Percentiles rank a stretch among this genome's conserved stretches.
Conservation (phyloP, 2,329 filamentous ascomycete genomes). For the Aspergillus sp. region DNA sequence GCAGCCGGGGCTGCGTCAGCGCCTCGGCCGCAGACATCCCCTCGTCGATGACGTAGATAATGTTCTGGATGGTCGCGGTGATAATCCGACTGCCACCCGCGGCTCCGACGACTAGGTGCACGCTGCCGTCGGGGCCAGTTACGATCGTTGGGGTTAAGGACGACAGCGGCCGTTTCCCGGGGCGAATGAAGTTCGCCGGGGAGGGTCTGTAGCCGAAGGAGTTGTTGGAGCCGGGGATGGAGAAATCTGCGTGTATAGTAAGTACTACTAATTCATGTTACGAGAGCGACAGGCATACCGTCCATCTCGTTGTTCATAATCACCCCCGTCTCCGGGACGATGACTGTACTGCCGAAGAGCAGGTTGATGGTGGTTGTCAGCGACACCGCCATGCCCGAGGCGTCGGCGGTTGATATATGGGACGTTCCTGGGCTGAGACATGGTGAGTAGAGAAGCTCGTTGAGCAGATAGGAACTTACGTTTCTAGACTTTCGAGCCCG, state of each 20-base stretch:
- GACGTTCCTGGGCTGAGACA: conserved; percentile 44
- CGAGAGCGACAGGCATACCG: conserved; percentile 35
- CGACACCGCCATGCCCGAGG: conserved; percentile 63
- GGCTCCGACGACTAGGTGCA: conserved; percentile 63
- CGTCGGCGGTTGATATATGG: conserved; percentile 56
- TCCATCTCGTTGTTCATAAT: conserved; percentile 61
- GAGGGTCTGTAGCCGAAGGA: conserved; percentile 78
- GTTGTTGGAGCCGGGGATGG: conserved; percentile 66
- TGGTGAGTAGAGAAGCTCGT: too few species aligned
- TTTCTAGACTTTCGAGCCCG: conserved; percentile 56
- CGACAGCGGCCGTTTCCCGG: conserved; percentile 72
- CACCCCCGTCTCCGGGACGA: conserved; percentile 73
- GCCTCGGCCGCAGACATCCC: conserved; percentile 52
- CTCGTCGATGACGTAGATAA: conserved; percentile 64
- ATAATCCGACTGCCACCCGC: conserved; percentile 79
- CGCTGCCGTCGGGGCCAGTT: conserved; percentile 53
- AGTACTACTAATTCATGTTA: background rate
- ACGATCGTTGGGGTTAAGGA: conserved; percentile 74
- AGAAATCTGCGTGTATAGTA: conserved; percentile 64
- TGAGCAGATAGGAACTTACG: conserved; percentile 24
- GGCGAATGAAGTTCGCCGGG: conserved; percentile 69
- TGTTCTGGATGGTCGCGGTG: conserved; percentile 63
- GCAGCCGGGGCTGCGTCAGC: conserved; percentile 58
- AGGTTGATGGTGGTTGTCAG: conserved; percentile 84
- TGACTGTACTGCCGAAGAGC: conserved; percentile 68